A percentile compares a stretch with the other conserved stretches of the same genome.
Evolutionary conservation across 768 basidiomycete species (phyloP).

Genomic region (Russula emetica): DNA sequence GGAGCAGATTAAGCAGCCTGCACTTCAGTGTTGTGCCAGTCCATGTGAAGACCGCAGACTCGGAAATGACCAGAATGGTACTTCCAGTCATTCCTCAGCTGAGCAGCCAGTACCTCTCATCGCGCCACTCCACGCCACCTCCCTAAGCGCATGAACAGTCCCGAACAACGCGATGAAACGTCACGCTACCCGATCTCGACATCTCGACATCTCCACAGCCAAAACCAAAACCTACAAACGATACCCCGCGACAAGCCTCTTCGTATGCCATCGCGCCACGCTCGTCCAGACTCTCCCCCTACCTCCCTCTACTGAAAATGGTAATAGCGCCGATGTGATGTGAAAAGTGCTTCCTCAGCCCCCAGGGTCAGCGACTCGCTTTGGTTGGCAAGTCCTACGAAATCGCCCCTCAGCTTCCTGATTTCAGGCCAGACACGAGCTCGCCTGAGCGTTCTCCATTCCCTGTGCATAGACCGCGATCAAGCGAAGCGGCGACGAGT

Average conservation of each 20-base stretch:
- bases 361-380: constrained; percentile 30
- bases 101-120: no score
- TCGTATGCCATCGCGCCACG: background rate
- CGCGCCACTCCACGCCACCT: no score
- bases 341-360: constrained; percentile 1
- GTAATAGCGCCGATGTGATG: constrained; percentile 14
- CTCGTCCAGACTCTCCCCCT: constrained; percentile 20
- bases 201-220: constrained; percentile 7
- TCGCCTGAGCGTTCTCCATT: constrained; percentile 29
- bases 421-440: constrained; percentile 39
- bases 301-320: constrained; percentile 9
- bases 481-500: constrained; percentile 20
- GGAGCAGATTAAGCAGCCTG: no score
- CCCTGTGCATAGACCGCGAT: constrained; percentile 29
- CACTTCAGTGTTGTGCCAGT: no score
- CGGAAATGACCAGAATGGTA: no score
- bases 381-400: constrained; percentile 42
- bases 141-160: constrained; percentile 1
- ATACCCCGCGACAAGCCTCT: constrained; percentile 2
- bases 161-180: constrained; percentile 3
- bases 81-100: no score
- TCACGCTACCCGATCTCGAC: background rate
- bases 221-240: background rate
- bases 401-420: constrained; percentile 36
- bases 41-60: no score